Evolutionary conservation across 169 alveolate genomes (phyloP).

Genomic region (Eimeria sp.): DNA sequence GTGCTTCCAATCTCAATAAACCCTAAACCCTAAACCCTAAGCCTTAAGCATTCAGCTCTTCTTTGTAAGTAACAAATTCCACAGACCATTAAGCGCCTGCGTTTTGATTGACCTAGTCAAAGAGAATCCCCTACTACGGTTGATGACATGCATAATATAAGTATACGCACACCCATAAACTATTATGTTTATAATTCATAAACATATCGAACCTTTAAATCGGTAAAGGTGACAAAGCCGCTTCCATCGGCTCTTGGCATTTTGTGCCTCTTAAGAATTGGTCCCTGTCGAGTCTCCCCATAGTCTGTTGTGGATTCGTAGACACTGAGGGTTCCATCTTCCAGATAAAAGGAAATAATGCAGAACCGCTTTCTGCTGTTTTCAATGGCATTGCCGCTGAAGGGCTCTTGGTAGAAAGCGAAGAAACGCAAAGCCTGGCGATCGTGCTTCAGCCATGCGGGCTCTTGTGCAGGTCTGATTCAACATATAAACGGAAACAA

Average conservation of each 20-base stretch:
- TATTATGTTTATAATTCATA: too few species aligned
- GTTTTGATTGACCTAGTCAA: too few species aligned
- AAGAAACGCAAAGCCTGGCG: slow-evolving; percentile 91
- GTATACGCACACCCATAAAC: too few species aligned
- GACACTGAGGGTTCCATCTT: slow-evolving; percentile 93
- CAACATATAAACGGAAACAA: background rate
- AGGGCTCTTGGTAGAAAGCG: slow-evolving; percentile 93
- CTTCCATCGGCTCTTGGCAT: slow-evolving; percentile 88
- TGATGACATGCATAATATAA: too few species aligned
- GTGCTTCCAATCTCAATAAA: too few species aligned
- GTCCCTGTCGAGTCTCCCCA: slow-evolving; percentile 93
- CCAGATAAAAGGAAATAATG: slow-evolving; percentile 90
- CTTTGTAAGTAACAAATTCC: too few species aligned
- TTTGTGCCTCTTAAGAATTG: slow-evolving; percentile 90
- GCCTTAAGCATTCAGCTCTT: too few species aligned
- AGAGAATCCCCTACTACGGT: too few species aligned
- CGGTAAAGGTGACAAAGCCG: slow-evolving; percentile 88
- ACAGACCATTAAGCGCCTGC: too few species aligned
- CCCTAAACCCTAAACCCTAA: background rate
- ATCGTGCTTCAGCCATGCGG: slow-evolving; percentile 95
- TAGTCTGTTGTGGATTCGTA: slow-evolving; percentile 92
- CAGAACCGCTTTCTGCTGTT: slow-evolving; percentile 93
- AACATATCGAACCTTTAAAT: slow-evolving; percentile 84
- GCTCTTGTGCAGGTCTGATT: slow-evolving; percentile 90
- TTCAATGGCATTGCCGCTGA: slow-evolving; percentile 91